These are phyloP conservation scores for Pseudozyma tsukubaensis DNA, from an alignment of 1,284 basidiomycete genomes.

Conservation along the genomic window DNA sequence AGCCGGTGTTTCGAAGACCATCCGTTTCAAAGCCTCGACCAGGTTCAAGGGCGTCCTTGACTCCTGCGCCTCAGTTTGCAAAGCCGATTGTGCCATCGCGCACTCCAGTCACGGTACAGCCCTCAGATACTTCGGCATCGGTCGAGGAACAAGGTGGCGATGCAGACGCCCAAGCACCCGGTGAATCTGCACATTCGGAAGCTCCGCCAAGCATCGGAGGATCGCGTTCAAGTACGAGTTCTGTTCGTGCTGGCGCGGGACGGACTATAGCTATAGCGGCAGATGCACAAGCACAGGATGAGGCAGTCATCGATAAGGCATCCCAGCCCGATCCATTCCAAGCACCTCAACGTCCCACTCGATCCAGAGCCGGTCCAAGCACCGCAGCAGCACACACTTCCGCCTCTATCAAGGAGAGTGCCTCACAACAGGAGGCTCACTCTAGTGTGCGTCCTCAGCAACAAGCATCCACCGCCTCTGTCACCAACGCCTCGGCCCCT, in stretches of 20 bases:
- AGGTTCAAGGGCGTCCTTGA: conserved; percentile 40
- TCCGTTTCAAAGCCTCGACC: conserved; percentile 41
- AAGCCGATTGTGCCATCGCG: neutral
- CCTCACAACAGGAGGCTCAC: conserved; percentile 23
- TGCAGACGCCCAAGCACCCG: neutral
- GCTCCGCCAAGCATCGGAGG: conserved; percentile 27
- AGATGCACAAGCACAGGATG: neutral
- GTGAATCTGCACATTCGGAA: conserved; percentile 4
- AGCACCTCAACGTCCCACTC: conserved; percentile 5
- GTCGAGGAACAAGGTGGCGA: neutral
- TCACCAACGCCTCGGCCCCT: neutral
- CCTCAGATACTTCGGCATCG: neutral
- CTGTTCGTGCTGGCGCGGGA: conserved; percentile 4
- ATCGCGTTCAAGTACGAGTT: neutral
- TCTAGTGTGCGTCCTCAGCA: neutral
- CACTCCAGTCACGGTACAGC: neutral
- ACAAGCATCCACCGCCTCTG: neutral
- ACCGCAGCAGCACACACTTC: neutral
- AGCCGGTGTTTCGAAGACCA: conserved; percentile 32
- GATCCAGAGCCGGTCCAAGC: conserved; percentile 6
- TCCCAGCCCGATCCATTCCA: conserved; percentile 42
- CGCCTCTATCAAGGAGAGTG: conserved; percentile 25
- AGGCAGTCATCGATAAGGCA: conserved; percentile 18
- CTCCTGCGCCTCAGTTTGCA: conserved; percentile 25
- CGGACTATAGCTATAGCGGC: neutral